Evolutionary conservation across 139 green algal species (phyloP).

Genomic region (Chlorella ohadii): DNA sequence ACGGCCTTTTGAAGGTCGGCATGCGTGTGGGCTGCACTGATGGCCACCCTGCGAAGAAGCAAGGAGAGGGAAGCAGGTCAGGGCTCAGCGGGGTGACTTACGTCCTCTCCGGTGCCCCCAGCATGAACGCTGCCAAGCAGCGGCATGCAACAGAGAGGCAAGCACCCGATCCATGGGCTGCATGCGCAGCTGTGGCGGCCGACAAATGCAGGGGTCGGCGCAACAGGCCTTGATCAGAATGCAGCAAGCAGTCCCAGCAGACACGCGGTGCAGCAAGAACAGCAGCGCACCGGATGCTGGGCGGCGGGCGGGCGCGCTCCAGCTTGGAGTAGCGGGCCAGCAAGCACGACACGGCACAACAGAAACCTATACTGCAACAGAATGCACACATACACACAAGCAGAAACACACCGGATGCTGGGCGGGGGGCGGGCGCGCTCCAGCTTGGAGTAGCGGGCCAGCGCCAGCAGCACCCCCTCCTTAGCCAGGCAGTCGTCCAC

Average conservation of each 20-base stretch:
- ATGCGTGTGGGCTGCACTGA: conserved; percentile 53
- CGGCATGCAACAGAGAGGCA: too few relatives aligned
- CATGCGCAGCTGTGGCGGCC: too few relatives aligned
- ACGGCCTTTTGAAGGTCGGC: conserved; percentile 59
- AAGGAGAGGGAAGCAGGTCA: neutral
- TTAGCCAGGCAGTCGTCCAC: conserved; percentile 48
- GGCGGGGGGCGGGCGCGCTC: conserved; percentile 52
- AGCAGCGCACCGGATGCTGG: neutral
- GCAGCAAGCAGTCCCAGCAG: neutral
- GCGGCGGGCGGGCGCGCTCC: conserved; percentile 40
- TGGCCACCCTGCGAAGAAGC: conserved; percentile 46
- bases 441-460: conserved; percentile 62
- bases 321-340: conserved; percentile 63
- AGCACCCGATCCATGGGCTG: too few relatives aligned
- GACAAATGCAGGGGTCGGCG: too few relatives aligned
- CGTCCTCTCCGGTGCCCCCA: neutral
- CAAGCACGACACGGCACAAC: neutral
- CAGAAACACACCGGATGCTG: conserved; percentile 27
- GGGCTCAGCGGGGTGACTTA: neutral
- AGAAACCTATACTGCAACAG: neutral
- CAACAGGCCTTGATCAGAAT: neutral
- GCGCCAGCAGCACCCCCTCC: conserved; percentile 58
- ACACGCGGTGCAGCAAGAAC: neutral
- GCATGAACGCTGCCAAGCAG: too few relatives aligned
- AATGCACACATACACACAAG: neutral